Percentiles rank a stretch among this genome's conserved stretches.
Conservation (phyloP, 2,329 filamentous ascomycete species). For the Leptosphaerulina australis region DNA sequence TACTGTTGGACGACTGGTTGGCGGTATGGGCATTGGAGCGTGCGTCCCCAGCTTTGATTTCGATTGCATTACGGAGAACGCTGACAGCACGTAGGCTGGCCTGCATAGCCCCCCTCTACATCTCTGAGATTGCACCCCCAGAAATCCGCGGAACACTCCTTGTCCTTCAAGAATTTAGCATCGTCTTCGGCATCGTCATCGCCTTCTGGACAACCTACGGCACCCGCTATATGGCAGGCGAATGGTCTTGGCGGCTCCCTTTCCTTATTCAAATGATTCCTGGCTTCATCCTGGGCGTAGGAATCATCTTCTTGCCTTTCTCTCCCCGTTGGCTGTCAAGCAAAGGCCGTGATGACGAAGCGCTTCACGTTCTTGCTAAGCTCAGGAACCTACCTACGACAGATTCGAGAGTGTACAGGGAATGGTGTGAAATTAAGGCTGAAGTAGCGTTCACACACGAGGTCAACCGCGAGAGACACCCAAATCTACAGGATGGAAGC, state of each 20-base stretch:
- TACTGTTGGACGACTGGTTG: conserved; percentile 57
- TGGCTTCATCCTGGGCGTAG: conserved; percentile 48
- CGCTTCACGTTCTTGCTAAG: conserved; percentile 55
- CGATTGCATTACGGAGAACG: background rate
- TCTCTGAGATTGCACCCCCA: conserved; percentile 59
- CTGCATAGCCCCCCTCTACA: conserved; percentile 59
- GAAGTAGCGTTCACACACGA: conserved; percentile 61
- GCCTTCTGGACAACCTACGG: conserved; percentile 63
- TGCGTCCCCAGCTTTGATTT: conserved; percentile 19
- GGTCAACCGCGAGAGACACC: conserved; percentile 49
- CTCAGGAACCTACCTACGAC: conserved; percentile 57
- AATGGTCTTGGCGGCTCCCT: conserved; percentile 55
- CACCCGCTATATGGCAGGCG: conserved; percentile 52
- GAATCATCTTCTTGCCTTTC: conserved; percentile 59
- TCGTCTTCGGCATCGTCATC: conserved; percentile 57
- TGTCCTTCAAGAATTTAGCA: conserved; percentile 57
- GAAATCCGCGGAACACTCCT: conserved; percentile 58
- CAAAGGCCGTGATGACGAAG: conserved; percentile 53
- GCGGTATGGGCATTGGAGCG: conserved; percentile 61
- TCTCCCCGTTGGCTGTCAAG: conserved; percentile 62
- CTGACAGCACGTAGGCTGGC: conserved; percentile 31
- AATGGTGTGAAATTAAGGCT: conserved; percentile 60
- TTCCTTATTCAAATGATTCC: conserved; percentile 56
- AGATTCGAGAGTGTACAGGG: conserved; percentile 59
- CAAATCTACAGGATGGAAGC: conserved; percentile 36